Percentiles rank a stretch among this genome's conserved stretches.
These are phyloP conservation scores for Sordariomycetes sp. DNA, from an alignment of 2,329 filamentous ascomycete species.

Conservation along the genomic window DNA sequence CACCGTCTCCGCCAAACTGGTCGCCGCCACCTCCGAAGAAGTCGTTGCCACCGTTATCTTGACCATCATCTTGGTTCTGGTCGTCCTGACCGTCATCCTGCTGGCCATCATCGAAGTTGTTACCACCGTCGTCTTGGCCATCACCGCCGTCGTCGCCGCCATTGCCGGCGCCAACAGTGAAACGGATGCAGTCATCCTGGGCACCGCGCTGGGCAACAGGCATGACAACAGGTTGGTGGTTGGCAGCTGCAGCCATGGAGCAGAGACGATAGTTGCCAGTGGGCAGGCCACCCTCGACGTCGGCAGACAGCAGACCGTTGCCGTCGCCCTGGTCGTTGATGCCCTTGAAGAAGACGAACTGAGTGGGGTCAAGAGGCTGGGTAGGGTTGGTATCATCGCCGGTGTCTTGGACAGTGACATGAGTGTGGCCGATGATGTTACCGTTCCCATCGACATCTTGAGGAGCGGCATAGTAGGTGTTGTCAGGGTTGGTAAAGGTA, in stretches of 20 bases:
- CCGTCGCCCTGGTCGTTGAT: constrained; percentile 54
- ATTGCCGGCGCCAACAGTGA: constrained; percentile 34
- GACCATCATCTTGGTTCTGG: constrained; percentile 5
- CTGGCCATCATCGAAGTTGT: constrained; percentile 6
- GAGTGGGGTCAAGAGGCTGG: constrained; percentile 39
- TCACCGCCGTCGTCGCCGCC: constrained; percentile 10
- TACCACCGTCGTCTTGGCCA: constrained; percentile 3
- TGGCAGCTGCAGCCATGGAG: constrained; percentile 53
- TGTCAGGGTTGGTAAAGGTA: constrained; percentile 51
- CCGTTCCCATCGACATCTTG: constrained; percentile 40
- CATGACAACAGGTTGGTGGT: constrained; percentile 60
- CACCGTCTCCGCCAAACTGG: constrained; percentile 6
- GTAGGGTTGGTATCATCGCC: constrained; percentile 40
- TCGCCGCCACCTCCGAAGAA: constrained; percentile 6
- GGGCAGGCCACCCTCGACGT: constrained; percentile 48
- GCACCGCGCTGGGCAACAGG: constrained; percentile 58
- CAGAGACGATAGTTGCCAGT: constrained; percentile 57
- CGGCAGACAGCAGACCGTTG: constrained; percentile 41
- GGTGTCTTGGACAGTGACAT: constrained; percentile 48
- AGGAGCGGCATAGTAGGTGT: constrained; percentile 52
- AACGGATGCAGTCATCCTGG: constrained; percentile 56
- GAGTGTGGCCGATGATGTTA: constrained; percentile 48
- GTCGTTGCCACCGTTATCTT: constrained; percentile 6
- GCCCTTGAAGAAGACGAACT: constrained; percentile 58
- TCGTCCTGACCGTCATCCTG: constrained; percentile 3